Evolutionary conservation across 2,329 filamentous ascomycete genomes (phyloP), one percentile per base, ranked within the genome.

Genomic region (Colletotrichum tropicale): DNA sequence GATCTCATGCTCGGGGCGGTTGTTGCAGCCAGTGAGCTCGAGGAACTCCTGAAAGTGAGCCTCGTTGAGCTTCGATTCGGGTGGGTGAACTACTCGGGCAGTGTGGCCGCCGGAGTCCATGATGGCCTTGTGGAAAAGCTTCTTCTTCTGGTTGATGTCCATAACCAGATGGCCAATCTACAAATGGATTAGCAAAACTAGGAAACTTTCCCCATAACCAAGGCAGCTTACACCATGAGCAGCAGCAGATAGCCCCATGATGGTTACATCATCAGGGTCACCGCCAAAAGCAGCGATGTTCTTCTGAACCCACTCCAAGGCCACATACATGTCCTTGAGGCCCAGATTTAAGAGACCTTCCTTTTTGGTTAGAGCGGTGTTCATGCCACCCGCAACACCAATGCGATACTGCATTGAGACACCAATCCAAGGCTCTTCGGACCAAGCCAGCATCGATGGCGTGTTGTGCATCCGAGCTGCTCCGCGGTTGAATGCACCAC

Each of bases 351-450:
- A 84, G 1, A 88, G 75, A 0, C 89, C 90, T 68, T 89, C 87
- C 28, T 88, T 87, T 13, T 86, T 83, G 43, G 89, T 86, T 65
- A 91, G 81, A 34, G 83, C 81, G 9, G 86, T 91, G 13, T 89
- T 88, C 10, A 93, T 79, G 77, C 93, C 92, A 1, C 92, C 92
- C 81, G 92, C 88, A 5, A 89, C 89, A 12, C 88, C 87, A 66
- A 92, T 86, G n/a, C 90, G 81, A 28, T 83, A 83, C 78, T 87
- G 85, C 79, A 89, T 85, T 77, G 84, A 83, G 7, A 89, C 85
- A 18, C 83, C 89, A 55, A 91, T 86, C 69, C 89, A 87, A 0
- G 88, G 87, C 66, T 87, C 81, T 30, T 82, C 79, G 0, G 84
- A 83, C 78, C 86, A 90, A 2, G 86, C 88, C 30, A 91, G 84